phyloP scores from a whole-genome alignment of 1,284 basidiomycete genomes.

The Ustilago sp. region DNA sequence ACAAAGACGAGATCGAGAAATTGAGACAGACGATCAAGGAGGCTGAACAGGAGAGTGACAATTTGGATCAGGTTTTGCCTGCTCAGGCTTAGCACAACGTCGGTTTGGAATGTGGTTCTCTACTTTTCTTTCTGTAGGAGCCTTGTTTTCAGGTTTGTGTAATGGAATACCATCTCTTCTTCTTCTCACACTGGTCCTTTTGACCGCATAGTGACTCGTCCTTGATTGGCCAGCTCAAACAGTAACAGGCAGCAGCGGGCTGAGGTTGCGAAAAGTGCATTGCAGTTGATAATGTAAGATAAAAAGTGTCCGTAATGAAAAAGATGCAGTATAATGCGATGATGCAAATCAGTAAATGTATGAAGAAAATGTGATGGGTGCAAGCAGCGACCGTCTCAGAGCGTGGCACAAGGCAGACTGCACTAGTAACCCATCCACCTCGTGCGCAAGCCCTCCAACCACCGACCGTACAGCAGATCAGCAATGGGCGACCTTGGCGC shows the following conservation, averaged over 20 bases:
- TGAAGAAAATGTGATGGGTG: neutral
- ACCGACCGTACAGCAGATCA: constrained; percentile 92
- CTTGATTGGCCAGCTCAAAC: no score
- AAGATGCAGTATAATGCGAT: constrained; percentile 17
- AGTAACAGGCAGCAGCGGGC: neutral
- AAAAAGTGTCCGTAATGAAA: constrained; percentile 12
- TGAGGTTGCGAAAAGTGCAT: neutral
- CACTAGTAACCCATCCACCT: constrained; percentile 60
- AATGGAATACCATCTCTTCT: constrained; percentile 8
- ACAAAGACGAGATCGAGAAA: constrained; percentile 49
- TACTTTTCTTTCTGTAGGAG: no score
- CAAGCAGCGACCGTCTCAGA: constrained; percentile 4
- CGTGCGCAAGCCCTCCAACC: constrained; percentile 82
- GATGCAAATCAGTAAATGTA: neutral
- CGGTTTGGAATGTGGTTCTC: no score
- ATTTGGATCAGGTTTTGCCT: constrained; percentile 51
- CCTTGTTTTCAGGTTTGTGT: neutral
- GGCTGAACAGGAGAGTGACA: constrained; percentile 45
- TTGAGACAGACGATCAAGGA: constrained; percentile 50
- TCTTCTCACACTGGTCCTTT: neutral
- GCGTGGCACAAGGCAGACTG: neutral
- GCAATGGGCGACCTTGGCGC: constrained; percentile 79
- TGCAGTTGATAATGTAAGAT: neutral
- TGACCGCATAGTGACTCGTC: no score
- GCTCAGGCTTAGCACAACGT: neutral